Evolutionary conservation across 129 eudicot species (phyloP), one percentile per base, ranked within the genome.

Genomic region (Gnaphalium uliginosum): DNA sequence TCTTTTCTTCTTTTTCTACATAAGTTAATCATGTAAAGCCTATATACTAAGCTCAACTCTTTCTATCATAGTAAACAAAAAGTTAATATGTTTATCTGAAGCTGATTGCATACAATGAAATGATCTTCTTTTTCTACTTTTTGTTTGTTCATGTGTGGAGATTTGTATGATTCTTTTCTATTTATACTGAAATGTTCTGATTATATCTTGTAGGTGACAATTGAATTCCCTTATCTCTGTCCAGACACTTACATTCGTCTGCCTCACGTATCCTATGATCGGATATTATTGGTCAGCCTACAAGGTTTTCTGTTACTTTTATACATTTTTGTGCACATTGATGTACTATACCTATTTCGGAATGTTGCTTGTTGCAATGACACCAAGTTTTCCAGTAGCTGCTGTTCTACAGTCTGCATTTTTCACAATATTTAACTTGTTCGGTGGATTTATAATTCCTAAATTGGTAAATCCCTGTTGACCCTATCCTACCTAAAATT

Each of bases 341-440:
- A 50, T 66, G 80, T 76, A 76, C 66, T 76, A 48, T 57, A 76
- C 56, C 50, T 76, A 76, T 76, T n/a, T 66, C 13, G 80, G 80
- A 51, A 76, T 76, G 80, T 39, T 76, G 26, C 80, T 76, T 50
- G 74, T 57, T 65, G 41, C 80, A 0, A 2, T 76, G 57, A 85
- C 89, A 48, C 87, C 89, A 54, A 88, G 79, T 71, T 67, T 73
- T 39, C 87, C 83, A 4, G 76, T 88, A 9, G 92, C 92, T 24
- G 73, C 89, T 13, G 68, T 81, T 41, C 22, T 81, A 30, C 79
- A 76, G 32, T 79, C 87, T 29, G 68, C 86, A 19, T 76, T 85
- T 69, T 88, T 79, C 83, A 68, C 80, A 2, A 24, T 85, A 24
- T 84, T 85, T 62, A 74, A 80, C 72, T 75, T 88, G 19, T 85